Evolutionary conservation across 106 monocot genomes (phyloP).

Genomic region (Dendrobium huoshanense): DNA sequence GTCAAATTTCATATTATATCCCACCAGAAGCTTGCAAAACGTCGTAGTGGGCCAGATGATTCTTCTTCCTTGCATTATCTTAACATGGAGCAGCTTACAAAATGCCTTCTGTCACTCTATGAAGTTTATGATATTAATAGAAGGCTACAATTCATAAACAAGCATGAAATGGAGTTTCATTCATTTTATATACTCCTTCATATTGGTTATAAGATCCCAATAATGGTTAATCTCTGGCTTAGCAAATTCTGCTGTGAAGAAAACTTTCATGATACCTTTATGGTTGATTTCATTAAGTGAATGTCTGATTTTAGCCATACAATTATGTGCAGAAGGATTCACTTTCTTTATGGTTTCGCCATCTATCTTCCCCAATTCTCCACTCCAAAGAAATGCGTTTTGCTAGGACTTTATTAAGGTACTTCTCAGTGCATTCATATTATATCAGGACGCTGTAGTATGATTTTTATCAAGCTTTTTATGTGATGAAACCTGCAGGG

Average conservation of each 20-base stretch:
- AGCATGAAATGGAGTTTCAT: constrained; percentile 73
- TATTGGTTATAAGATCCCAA: constrained; percentile 54
- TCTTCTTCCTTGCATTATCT: constrained; percentile 76
- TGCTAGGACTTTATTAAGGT: constrained; percentile 74
- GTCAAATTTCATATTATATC: constrained; percentile 75
- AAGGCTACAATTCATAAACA: constrained; percentile 27
- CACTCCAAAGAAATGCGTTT: constrained; percentile 70
- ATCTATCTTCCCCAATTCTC: constrained; percentile 47
- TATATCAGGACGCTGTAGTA: neutral
- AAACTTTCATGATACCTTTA: constrained; percentile 7
- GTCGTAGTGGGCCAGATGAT: constrained; percentile 26
- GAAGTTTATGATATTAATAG: constrained; percentile 57
- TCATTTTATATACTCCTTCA: constrained; percentile 86
- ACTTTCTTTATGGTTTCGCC: constrained; percentile 69
- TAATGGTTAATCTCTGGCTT: constrained; percentile 48
- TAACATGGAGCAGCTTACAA: constrained; percentile 90
- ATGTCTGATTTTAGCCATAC: constrained; percentile 1
- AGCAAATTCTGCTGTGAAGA: constrained; percentile 1
- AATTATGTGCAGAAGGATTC: constrained; percentile 46
- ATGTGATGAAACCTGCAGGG: neutral
- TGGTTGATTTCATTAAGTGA: neutral
- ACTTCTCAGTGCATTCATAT: constrained; percentile 3
- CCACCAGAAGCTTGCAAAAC: constrained; percentile 58
- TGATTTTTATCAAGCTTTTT: neutral
- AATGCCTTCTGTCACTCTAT: constrained; percentile 70